phyloP scores from a whole-genome alignment of 2,329 filamentous ascomycete genomes.

The Arthrocladium fulminans region DNA sequence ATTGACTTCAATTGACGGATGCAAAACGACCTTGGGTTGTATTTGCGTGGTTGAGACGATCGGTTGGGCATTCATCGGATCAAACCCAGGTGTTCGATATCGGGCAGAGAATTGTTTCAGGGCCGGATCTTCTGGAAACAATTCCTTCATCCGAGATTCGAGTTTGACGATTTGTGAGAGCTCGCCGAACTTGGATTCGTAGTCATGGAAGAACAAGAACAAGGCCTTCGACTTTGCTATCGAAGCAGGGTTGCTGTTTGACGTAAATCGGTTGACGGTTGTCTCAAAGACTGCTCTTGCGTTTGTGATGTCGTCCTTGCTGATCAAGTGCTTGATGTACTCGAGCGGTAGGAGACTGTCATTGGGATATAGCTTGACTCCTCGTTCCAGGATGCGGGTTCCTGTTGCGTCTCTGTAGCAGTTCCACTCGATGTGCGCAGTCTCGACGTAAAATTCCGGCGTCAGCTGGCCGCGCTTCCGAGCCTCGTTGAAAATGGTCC shows the following conservation, averaged over 20 bases:
- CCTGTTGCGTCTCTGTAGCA: slow-evolving; percentile 92
- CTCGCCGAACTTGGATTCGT: slow-evolving; percentile 90
- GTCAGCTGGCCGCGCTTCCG: slow-evolving; percentile 78
- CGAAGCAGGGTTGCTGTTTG: slow-evolving; percentile 57
- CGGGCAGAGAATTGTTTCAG: slow-evolving; percentile 67
- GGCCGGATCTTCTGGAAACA: slow-evolving; percentile 82
- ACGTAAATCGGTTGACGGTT: slow-evolving; percentile 70
- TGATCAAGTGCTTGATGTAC: slow-evolving; percentile 89
- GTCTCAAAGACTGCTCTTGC: slow-evolving; percentile 94
- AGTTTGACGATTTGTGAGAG: slow-evolving; percentile 82
- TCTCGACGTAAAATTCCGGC: slow-evolving; percentile 89
- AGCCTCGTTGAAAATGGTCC: slow-evolving; percentile 82
- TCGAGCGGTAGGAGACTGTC: slow-evolving; percentile 90
- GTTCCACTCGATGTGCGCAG: slow-evolving; percentile 85
- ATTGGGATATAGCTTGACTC: slow-evolving; percentile 84
- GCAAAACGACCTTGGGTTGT: slow-evolving; percentile 49
- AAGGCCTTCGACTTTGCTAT: slow-evolving; percentile 70
- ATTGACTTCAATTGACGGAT: slow-evolving; percentile 17
- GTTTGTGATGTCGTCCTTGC: slow-evolving; percentile 88
- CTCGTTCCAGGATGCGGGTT: slow-evolving; percentile 91
- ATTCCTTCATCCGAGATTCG: slow-evolving; percentile 82
- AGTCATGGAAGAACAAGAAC: slow-evolving; percentile 87
- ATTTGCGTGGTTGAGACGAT: slow-evolving; percentile 76
- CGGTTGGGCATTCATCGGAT: slow-evolving; percentile 70
- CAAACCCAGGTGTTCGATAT: slow-evolving; percentile 64